These are phyloP conservation scores for Fusarium scirpi DNA, from an alignment of 2,329 filamentous ascomycete genomes.

Conservation along the genomic window DNA sequence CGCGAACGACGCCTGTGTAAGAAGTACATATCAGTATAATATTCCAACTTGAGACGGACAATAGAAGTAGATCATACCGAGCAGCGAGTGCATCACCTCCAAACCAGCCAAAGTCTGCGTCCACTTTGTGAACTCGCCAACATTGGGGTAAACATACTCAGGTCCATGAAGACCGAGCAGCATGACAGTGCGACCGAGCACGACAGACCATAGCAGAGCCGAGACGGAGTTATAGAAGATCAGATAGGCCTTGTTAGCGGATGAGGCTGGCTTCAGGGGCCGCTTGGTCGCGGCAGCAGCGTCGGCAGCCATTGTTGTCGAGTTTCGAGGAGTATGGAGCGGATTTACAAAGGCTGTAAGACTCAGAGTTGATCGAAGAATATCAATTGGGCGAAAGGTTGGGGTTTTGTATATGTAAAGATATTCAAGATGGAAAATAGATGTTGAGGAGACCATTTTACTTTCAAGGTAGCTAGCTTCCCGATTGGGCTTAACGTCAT, in stretches of 20 bases:
- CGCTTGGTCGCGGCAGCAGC: slow-evolving; percentile 39
- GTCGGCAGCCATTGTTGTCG: slow-evolving; percentile 40
- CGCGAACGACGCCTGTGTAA: slow-evolving; percentile 79
- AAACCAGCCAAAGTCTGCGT: slow-evolving; percentile 86
- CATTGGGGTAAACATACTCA: slow-evolving; percentile 68
- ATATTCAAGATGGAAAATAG: slow-evolving; percentile 19
- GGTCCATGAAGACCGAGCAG: slow-evolving; percentile 68
- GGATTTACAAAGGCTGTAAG: background rate
- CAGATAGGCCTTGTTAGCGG: slow-evolving; percentile 75
- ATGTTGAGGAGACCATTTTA: slow-evolving; percentile 38
- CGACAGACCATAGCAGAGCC: slow-evolving; percentile 80
- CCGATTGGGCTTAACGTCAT: slow-evolving; percentile 32
- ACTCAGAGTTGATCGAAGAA: background rate
- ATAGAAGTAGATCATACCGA: slow-evolving; percentile 66
- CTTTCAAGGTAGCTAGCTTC: slow-evolving; percentile 21
- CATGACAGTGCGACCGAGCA: slow-evolving; percentile 75
- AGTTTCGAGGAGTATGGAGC: background rate
- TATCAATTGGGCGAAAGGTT: background rate
- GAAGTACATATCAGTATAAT: slow-evolving; percentile 4
- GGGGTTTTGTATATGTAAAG: background rate
- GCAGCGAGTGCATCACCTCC: slow-evolving; percentile 84
- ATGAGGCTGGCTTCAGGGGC: slow-evolving; percentile 46
- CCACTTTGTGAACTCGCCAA: slow-evolving; percentile 77
- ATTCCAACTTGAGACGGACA: background rate
- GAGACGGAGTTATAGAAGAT: slow-evolving; percentile 87